Evolutionary conservation across 805 yeast species (phyloP), one percentile per base, ranked within the genome.

Genomic region (Komagataella populi): DNA sequence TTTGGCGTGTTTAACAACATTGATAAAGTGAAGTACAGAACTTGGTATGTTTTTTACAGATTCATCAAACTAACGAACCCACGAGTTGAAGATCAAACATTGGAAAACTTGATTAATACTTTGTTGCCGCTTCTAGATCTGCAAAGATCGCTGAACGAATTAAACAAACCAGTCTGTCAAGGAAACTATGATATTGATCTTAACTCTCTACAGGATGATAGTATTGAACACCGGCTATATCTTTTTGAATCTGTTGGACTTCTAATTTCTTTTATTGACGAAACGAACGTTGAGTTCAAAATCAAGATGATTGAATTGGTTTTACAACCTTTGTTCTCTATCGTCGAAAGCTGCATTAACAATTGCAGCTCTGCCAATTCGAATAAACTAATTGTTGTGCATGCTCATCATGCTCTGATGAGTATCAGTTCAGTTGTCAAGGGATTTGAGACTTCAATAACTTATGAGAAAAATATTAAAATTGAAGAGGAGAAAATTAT

Each of bases 21-120:
- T 56, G 84, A 77, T 53, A 84, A 80, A 55, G 96, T 90, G 3
- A 81, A 89, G 59, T 73, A 80, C 52, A 81, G 97, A 63, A 76
- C 95, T 46, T 93, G 98, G 96, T 91, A 87, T 63, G 70, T 90
- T 55, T 87, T 91, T 59, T 83, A 83, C 60, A 77, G 95, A 63
- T 86, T 90, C 60, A 74, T 89, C 54, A 87, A 84, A 62, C 70
- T 84, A 48, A 83, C 91, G 1, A 84, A 81, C 60, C 88, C 89
- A 44, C 69, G 76, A 49, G 67, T 81, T 45, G 75, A 81, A 30
- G 75, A 71, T 48, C 65, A 57, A 52, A 66, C 71, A 52, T 71
- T 78, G 59, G 82, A 76, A 45, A 79, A 76, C 55, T 72, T 85
- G 39, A 73, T 90, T 30, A 64, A 74, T 49, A 75, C 76, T 55